Base-by-base conservation (phyloP, 73 alveolate species). In the Paramecium pentaurelia region DNA sequence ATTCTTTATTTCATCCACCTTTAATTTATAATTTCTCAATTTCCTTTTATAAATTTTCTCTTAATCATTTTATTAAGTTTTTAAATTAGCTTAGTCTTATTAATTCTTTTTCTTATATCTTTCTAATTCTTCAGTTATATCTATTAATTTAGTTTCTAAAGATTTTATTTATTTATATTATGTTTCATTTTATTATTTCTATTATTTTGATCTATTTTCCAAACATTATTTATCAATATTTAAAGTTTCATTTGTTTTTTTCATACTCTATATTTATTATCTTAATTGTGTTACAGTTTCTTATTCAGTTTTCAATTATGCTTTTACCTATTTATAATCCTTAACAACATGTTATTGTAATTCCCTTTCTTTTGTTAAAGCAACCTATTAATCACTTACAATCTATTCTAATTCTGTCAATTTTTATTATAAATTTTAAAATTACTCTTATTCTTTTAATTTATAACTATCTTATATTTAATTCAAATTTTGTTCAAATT, bases 171-270 rank as follows among this genome's bases (percentile, higher is more conserved):
- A 73, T 44, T 73, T 73, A 30, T 73, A 44, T 30, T 30, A 22
- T 32, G 64, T 40, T 37, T 73, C 87, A 73, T 73, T 73, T 40
- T 73, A 73, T 37, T 32, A 37, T 73, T 73, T 73, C 36, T 14
- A 73, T 73, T 73, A 16, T 20, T 73, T 73, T 12, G 87, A 36
- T 16, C 87, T 73, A 34, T 73, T 37, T 4, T 73, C 87, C 36
- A 73, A 34, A 36, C 87, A 73, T 73, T 73, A 10, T 14, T 73
- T 73, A 73, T 73, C 87, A 37, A 73, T 73, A n/a, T 73, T 73
- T 36, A 37, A 2, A 3, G 87, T 37, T 36, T 73, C 87, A 34
- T 37, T 37, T 36, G 58, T 37, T 73, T 73, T 73, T 38, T 73
- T 73, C 22, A 73, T 34, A 11, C 14, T 44, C 11, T 73, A 14